phyloP scores from a whole-genome alignment of 805 yeast species.

The Lachancea meyersii region DNA sequence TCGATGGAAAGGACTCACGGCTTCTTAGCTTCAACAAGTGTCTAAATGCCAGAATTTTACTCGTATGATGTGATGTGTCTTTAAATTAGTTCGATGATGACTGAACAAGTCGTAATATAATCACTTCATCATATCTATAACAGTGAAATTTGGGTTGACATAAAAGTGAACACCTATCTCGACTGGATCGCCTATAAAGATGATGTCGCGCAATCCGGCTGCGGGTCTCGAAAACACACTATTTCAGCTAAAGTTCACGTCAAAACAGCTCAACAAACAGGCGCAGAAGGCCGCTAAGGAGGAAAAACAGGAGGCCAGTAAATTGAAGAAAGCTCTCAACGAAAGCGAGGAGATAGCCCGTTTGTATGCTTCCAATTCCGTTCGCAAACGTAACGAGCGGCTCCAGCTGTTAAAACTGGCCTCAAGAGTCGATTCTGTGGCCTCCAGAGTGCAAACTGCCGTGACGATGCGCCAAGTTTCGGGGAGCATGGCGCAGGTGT shows the following conservation, averaged over 20 bases:
- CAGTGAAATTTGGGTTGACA: no score
- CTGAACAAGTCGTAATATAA: no score
- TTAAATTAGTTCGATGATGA: no score
- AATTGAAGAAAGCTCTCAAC: slow-evolving; percentile 59
- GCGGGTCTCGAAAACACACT: slow-evolving; percentile 33
- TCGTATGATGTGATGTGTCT: no score
- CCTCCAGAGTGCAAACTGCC: slow-evolving; percentile 93
- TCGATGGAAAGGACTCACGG: no score
- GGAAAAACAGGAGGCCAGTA: slow-evolving; percentile 77
- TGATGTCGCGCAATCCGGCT: slow-evolving; percentile 29
- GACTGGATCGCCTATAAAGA: no score
- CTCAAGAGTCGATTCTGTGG: slow-evolving; percentile 91
- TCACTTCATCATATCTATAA: no score
- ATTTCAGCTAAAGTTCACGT: slow-evolving; percentile 60
- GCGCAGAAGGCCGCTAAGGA: slow-evolving; percentile 88
- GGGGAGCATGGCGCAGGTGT: slow-evolving; percentile 88
- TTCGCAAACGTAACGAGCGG: slow-evolving; percentile 82
- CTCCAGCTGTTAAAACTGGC: slow-evolving; percentile 75
- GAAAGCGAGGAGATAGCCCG: slow-evolving; percentile 76
- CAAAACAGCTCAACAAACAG: slow-evolving; percentile 86
- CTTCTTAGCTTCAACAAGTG: no score
- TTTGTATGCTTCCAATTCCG: slow-evolving; percentile 92
- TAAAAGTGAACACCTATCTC: no score
- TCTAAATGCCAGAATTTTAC: no score
- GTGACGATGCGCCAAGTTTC: slow-evolving; percentile 96